Conservation (phyloP, 352 stramenopile species). For the Elongisporangium undulatum region DNA sequence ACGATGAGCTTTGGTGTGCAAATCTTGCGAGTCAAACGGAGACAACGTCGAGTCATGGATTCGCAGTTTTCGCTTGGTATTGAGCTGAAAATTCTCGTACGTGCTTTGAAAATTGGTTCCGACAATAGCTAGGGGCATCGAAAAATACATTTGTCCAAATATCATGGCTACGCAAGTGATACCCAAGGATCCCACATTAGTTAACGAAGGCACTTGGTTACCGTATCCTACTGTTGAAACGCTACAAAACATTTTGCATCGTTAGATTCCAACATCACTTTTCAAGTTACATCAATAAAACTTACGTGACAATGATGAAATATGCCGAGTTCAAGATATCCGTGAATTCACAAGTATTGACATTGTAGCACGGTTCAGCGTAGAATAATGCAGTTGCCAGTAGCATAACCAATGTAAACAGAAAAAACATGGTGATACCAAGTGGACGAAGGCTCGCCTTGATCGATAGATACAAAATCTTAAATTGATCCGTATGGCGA, state of each 20-base stretch:
- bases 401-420: conserved; percentile 72
- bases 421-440: conserved; percentile 66
- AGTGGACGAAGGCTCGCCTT: conserved; percentile 55
- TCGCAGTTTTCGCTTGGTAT: conserved; percentile 42
- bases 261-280: background rate
- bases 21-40: conserved; percentile 41
- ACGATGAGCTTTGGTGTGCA: conserved; percentile 41
- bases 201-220: conserved; percentile 51
- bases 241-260: conserved; percentile 18
- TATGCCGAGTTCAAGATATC: conserved; percentile 84
- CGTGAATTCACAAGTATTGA: conserved; percentile 73
- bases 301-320: conserved; percentile 83
- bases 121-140: conserved; percentile 75
- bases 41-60: conserved; percentile 45
- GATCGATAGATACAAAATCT: conserved; percentile 53
- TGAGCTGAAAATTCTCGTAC: conserved; percentile 57
- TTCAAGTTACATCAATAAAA: conserved; percentile 2
- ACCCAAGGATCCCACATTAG: conserved; percentile 41
- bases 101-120: conserved; percentile 68
- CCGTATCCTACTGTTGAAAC: conserved; percentile 78
- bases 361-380: conserved; percentile 69
- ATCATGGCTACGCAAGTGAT: conserved; percentile 69
- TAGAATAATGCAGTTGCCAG: conserved; percentile 74
- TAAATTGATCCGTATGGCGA: conserved; percentile 47
- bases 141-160: conserved; percentile 72